These are phyloP conservation scores for Fragilariopsis cylindrus DNA, from an alignment of 108 stramenopile species.

Conservation along the genomic window DNA sequence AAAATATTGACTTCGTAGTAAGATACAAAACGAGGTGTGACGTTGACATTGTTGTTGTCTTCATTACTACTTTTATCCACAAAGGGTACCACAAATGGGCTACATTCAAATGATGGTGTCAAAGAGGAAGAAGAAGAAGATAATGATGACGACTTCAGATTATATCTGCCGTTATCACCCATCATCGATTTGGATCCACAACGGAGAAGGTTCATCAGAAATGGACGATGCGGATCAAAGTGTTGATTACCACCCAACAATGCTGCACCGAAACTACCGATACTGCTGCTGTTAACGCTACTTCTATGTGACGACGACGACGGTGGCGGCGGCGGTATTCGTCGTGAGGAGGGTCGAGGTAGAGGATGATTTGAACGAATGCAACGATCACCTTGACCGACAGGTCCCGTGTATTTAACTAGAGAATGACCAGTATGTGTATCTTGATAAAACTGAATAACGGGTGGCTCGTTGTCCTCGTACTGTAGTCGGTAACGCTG, in stretches of 20 bases:
- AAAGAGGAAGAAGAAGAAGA: background rate
- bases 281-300: too few species aligned
- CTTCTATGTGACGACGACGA: too few species aligned
- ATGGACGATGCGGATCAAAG: background rate
- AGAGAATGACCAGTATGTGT: constrained; percentile 5
- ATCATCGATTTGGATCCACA: constrained; percentile 1
- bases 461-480: background rate
- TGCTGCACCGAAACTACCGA: too few species aligned
- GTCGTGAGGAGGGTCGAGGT: constrained; percentile 42
- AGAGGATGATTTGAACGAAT: constrained; percentile 64
- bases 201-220: background rate
- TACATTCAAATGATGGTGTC: constrained; percentile 15
- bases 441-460: constrained; percentile 11
- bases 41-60: constrained; percentile 27
- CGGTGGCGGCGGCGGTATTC: background rate
- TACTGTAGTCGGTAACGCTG: background rate
- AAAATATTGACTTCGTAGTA: constrained; percentile 81
- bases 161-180: background rate
- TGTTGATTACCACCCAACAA: background rate
- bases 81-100: constrained; percentile 61
- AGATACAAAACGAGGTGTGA: constrained; percentile 65
- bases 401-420: constrained; percentile 56
- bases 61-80: background rate
- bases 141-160: background rate
- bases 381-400: constrained; percentile 73